Base-by-base conservation (phyloP, 345 rosid species). In the Dipteronia sinensis region DNA sequence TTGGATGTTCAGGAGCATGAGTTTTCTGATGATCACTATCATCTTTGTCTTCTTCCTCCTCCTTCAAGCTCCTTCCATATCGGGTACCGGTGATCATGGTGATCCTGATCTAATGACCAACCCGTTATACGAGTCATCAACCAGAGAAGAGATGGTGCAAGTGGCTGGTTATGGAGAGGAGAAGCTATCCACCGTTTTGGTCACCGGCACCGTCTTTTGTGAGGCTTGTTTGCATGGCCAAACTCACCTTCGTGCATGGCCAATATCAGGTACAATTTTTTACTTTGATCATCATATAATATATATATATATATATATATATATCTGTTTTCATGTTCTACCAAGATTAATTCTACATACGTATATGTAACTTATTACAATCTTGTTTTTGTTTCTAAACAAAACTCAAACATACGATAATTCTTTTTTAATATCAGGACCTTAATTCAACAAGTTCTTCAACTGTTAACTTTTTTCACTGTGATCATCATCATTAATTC, bases 151-250 rank as follows among this genome's bases (percentile, higher is more conserved):
- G 69, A 58, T 89, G 90, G 86, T 83, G 78, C 78, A 85, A 27
- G 71, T 86, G 83, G 95, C 92, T 19, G 95, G 95, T 11, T 89
- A 91, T 15, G 95, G 95, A 7, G 90, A 89, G 80, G 89, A 86
- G 67, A 91, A 87, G 86, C 84, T 91, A 10, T 91, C 95, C 3
- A 88, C 89, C 31, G 88, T 89, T 34, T 64, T 89, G 2, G 80
- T 88, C 67, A 79, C 91, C 4, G 95, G 95, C 13, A 59, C 90
- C 1, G 79, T 89, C 59, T 74, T 86, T 19, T 86, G 86, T 51
- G 74, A 86, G 40, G 80, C 83, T 58, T 86, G 83, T 71, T 76
- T 69, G 66, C 74, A 53, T 66, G 79, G 76, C 0, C 63, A 80
- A 27, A 17, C 76, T 71, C 77, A 72, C 1, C 82, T 79, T 69